Conservation (phyloP, 164 flowering plant genomes). For the Nymphaea colorata region DNA sequence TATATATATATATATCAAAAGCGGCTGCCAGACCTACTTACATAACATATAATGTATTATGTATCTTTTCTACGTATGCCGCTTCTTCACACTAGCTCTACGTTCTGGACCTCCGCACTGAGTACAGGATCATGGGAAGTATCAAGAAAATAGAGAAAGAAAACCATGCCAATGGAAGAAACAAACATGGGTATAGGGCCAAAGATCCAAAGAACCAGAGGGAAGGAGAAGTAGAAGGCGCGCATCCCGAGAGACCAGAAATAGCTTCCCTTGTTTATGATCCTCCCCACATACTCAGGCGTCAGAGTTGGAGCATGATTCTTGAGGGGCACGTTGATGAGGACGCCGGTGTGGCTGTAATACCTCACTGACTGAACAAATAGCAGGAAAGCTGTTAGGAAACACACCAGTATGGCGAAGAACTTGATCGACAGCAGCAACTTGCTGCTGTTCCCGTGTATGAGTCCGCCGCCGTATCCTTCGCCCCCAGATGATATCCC, state of each 20-base stretch:
- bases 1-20: too few relatives aligned
- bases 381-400: constrained; percentile 56
- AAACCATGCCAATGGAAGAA: constrained; percentile 34
- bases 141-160: constrained; percentile 51
- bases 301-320: constrained; percentile 23
- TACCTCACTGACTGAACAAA: constrained; percentile 81
- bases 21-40: too few relatives aligned
- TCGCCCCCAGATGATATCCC: neutral
- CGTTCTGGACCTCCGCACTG: neutral
- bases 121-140: constrained; percentile 26
- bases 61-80: too few relatives aligned
- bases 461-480: neutral
- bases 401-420: constrained; percentile 63
- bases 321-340: constrained; percentile 66
- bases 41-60: too few relatives aligned
- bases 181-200: constrained; percentile 81
- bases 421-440: constrained; percentile 47
- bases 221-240: constrained; percentile 80
- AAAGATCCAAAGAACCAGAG: constrained; percentile 77
- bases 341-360: constrained; percentile 82
- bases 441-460: constrained; percentile 40
- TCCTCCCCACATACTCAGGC: constrained; percentile 45
- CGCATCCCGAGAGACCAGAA: constrained; percentile 73
- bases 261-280: constrained; percentile 54
- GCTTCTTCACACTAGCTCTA: neutral